These are phyloP conservation scores for Dipteronia sinensis DNA, from an alignment of 345 rosid species.

Conservation along the genomic window DNA sequence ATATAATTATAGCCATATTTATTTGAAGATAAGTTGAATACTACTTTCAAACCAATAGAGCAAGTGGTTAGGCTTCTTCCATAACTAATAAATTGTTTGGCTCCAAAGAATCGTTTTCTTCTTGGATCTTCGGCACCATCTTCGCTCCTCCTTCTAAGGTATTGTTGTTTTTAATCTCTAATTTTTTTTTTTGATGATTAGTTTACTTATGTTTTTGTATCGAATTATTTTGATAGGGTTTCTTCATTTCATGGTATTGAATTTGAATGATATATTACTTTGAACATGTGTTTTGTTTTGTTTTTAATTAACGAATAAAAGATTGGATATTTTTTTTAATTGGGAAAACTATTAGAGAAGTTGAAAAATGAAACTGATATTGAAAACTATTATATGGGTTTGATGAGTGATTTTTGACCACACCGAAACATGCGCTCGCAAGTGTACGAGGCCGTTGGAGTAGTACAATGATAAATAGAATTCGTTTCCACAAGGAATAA, in stretches of 20 bases:
- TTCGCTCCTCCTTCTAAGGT: conserved; percentile 68
- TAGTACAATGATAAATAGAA: too few relatives aligned
- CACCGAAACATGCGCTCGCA: too few relatives aligned
- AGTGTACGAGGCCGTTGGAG: too few relatives aligned
- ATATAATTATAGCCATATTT: too few relatives aligned
- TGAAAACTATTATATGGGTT: background rate
- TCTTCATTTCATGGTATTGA: background rate
- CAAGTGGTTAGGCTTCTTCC: conserved; percentile 38
- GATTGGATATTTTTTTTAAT: background rate
- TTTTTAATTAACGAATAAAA: background rate
- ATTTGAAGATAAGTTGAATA: too few relatives aligned
- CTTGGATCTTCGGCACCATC: conserved; percentile 60
- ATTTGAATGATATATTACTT: background rate
- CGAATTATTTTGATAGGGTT: conserved; percentile 5
- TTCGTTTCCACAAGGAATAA: too few relatives aligned
- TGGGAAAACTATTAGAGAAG: background rate
- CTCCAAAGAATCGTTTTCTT: conserved; percentile 52
- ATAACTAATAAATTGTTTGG: conserved; percentile 71
- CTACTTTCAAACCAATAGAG: too few relatives aligned
- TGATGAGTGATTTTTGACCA: too few relatives aligned
- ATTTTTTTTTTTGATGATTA: background rate
- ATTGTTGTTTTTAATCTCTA: background rate
- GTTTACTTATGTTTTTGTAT: background rate
- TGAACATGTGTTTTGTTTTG: background rate
- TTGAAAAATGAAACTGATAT: background rate